phyloP scores from a whole-genome alignment of 192 early-diverging fungal species.

The Rhizoclosmatium sp. region DNA sequence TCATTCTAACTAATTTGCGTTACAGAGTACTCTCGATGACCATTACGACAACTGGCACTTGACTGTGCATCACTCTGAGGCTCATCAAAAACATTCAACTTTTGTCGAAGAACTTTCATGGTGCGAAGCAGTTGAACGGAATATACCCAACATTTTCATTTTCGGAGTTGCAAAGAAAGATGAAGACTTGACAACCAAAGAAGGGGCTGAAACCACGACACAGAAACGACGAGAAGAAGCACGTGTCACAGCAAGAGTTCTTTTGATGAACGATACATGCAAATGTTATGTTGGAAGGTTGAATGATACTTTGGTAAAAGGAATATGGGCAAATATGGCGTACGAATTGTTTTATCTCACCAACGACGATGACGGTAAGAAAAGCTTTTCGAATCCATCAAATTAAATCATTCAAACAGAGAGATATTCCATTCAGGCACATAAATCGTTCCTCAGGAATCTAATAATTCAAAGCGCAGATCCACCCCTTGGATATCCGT shows the following conservation, averaged over 20 bases:
- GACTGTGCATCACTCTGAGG: slow-evolving; percentile 2
- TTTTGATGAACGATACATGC: not conserved
- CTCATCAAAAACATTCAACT: not conserved
- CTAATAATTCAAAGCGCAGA: slow-evolving; percentile 52
- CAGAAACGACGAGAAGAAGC: slow-evolving; percentile 34
- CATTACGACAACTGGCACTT: slow-evolving; percentile 33
- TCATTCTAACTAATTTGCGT: not conserved
- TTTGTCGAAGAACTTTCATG: slow-evolving; percentile 21
- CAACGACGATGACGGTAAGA: slow-evolving; percentile 59
- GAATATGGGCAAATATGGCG: slow-evolving; percentile 59
- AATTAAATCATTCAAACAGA: slow-evolving; percentile 27
- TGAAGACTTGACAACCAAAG: slow-evolving; percentile 31
- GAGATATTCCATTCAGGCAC: slow-evolving; percentile 61
- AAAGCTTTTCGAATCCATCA: not conserved
- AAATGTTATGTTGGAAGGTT: slow-evolving; percentile 30
- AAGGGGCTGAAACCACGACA: slow-evolving; percentile 26
- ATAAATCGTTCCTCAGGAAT: slow-evolving; percentile 54
- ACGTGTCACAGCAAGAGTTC: slow-evolving; percentile 17
- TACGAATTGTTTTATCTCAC: slow-evolving; percentile 57
- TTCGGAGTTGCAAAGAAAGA: slow-evolving; percentile 30
- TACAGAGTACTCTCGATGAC: slow-evolving; percentile 19
- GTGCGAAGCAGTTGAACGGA: slow-evolving; percentile 18
- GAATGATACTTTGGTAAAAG: slow-evolving; percentile 14
- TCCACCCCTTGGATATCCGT: slow-evolving; percentile 59
- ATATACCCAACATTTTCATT: slow-evolving; percentile 29